Evolutionary conservation across 2,329 filamentous ascomycete species (phyloP).

Genomic region (Alternaria consortialis): DNA sequence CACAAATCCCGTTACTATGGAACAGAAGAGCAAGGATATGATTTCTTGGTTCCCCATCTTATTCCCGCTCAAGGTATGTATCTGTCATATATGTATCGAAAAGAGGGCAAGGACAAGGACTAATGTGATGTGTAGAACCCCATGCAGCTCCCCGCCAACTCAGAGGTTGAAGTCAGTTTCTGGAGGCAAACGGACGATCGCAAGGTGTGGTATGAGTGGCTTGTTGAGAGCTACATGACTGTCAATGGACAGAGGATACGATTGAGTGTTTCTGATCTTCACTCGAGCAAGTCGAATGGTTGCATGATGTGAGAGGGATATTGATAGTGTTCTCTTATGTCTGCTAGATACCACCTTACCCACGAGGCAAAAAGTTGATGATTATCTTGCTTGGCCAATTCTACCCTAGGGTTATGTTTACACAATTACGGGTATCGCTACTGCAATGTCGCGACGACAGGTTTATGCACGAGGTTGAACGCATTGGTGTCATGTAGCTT

Average conservation of each 20-base stretch:
- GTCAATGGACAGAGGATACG: conserved; percentile 70
- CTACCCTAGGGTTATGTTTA: background rate
- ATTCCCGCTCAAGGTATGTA: conserved; percentile 87
- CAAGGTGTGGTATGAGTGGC: conserved; percentile 99
- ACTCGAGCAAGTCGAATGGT: conserved; percentile 51
- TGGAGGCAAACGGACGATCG: conserved; percentile 95
- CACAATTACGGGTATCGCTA: background rate
- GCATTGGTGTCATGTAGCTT: background rate
- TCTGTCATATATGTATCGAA: background rate
- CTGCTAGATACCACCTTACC: background rate
- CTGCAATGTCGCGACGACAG: background rate
- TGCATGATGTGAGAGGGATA: conserved; percentile 47
- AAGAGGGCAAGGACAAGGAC: background rate
- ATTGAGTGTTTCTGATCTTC: conserved; percentile 61
- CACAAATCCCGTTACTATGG: conserved; percentile 91
- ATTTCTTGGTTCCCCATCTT: conserved; percentile 99
- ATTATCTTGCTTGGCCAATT: background rate
- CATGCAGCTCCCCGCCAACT: conserved; percentile 82
- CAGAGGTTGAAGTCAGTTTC: conserved; percentile 90
- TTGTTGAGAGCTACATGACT: conserved; percentile 82
- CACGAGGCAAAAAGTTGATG: background rate
- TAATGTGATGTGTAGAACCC: conserved; percentile 69
- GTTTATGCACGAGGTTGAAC: background rate
- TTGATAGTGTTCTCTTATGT: background rate
- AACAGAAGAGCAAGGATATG: conserved; percentile 94